phyloP scores from a whole-genome alignment of 2,329 filamentous ascomycete genomes.

The Pseudogymnoascus sp. region DNA sequence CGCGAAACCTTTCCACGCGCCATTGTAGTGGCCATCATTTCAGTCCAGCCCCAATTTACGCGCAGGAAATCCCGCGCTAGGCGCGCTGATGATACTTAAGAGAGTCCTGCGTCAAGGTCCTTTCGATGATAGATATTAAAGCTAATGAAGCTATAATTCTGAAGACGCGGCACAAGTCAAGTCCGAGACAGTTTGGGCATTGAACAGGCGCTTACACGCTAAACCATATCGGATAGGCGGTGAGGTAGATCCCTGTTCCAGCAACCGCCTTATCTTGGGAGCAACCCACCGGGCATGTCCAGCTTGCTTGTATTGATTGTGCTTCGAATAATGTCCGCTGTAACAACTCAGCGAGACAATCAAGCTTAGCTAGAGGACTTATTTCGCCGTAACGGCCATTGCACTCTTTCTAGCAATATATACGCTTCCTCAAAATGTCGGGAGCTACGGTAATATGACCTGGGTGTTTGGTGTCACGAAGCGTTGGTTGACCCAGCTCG shows the following conservation, averaged over 20 bases:
- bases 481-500: constrained; percentile 13
- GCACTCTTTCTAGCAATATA: neutral
- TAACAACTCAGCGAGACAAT: constrained; percentile 4
- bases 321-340: constrained; percentile 5
- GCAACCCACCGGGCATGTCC: neutral
- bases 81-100: constrained; percentile 2
- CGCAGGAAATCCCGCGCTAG: neutral
- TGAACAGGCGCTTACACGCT: constrained; percentile 5
- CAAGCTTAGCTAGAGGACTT: neutral
- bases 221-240: neutral
- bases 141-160: constrained; percentile 6
- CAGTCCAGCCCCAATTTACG: neutral
- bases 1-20: constrained; percentile 13
- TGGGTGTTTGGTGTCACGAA: constrained; percentile 12
- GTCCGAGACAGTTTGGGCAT: constrained; percentile 3
- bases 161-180: neutral
- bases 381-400: neutral
- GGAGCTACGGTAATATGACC: constrained; percentile 39
- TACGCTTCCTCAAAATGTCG: constrained; percentile 37
- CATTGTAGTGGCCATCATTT: neutral
- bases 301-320: constrained; percentile 2
- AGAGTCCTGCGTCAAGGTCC: neutral
- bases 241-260: constrained; percentile 4
- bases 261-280: constrained; percentile 5
- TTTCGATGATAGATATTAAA: constrained; percentile 2